phyloP scores from a whole-genome alignment of 257 asterid species.

The Misopates orontium region DNA sequence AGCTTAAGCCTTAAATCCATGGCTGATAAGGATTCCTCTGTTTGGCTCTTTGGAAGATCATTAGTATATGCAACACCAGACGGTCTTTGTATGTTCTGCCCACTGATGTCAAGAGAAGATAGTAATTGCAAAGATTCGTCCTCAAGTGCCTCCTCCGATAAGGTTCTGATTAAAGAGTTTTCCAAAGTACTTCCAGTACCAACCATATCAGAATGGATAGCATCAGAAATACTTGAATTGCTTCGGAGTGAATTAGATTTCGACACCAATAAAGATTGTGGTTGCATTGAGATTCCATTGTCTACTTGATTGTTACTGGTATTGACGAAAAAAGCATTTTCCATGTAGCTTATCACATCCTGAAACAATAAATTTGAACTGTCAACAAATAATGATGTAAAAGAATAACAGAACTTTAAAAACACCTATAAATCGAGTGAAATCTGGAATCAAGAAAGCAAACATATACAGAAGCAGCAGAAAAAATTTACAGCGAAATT shows the following conservation, averaged over 20 bases:
- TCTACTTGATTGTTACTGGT: constrained; percentile 62
- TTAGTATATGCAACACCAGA: constrained; percentile 53
- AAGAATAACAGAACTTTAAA: neutral
- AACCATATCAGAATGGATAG: constrained; percentile 52
- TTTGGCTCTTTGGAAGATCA: constrained; percentile 56
- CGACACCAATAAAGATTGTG: constrained; percentile 41
- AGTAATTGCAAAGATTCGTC: constrained; percentile 68
- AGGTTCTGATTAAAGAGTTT: constrained; percentile 55
- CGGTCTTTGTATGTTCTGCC: constrained; percentile 51
- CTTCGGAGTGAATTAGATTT: constrained; percentile 55
- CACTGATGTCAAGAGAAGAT: constrained; percentile 58
- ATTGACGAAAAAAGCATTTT: constrained; percentile 69
- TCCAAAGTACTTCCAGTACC: constrained; percentile 43
- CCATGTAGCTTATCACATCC: constrained; percentile 90
- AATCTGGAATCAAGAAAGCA: neutral
- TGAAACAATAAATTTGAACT: constrained; percentile 41
- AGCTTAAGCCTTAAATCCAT: constrained; percentile 68
- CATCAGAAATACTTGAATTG: constrained; percentile 46
- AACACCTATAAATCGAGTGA: constrained; percentile 5
- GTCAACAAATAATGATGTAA: neutral
- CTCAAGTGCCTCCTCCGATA: constrained; percentile 82
- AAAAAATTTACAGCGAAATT: neutral
- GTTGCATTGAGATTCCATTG: constrained; percentile 52
- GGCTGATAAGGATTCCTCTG: constrained; percentile 55
- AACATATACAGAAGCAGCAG: neutral